Percentiles rank a stretch among this genome's conserved stretches.
Conservation (phyloP, 768 basidiomycete genomes). For the Leccinum boreale region DNA sequence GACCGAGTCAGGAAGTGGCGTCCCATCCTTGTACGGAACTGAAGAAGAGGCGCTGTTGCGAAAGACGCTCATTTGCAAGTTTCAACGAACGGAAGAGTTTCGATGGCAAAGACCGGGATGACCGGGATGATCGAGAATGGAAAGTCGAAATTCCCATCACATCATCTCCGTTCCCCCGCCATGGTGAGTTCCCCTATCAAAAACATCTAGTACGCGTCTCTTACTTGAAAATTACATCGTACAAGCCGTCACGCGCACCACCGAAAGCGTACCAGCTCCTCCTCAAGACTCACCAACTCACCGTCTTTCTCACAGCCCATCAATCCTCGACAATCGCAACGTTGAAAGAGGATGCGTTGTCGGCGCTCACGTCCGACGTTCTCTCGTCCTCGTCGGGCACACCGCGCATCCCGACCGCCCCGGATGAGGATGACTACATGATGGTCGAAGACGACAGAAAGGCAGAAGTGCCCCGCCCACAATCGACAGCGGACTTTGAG, state of each 20-base stretch:
- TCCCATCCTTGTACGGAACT: conserved; percentile 57
- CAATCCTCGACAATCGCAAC: conserved; percentile 52
- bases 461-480: conserved; percentile 34
- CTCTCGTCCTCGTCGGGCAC: conserved; percentile 22
- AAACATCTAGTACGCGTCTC: not conserved
- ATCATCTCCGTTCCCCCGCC: not conserved
- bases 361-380: conserved; percentile 55
- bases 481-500: conserved; percentile 53
- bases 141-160: conserved; percentile 21
- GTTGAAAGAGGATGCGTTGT: conserved; percentile 62
- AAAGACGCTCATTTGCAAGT: conserved; percentile 53
- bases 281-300: conserved; percentile 72
- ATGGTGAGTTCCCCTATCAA: conserved; percentile 17
- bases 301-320: conserved; percentile 55
- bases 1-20: conserved; percentile 59
- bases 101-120: conserved; percentile 13
- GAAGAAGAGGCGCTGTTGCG: conserved; percentile 46
- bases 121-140: conserved; percentile 22
- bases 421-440: conserved; percentile 26
- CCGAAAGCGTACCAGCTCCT: conserved; percentile 66
- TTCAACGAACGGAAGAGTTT: not conserved
- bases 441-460: conserved; percentile 8
- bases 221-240: not conserved
- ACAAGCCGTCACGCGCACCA: conserved; percentile 49
- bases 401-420: conserved; percentile 30